Percentiles rank a stretch among this genome's conserved stretches.
phyloP scores from a whole-genome alignment of 768 basidiomycete species.

The Leccinum broughii region DNA sequence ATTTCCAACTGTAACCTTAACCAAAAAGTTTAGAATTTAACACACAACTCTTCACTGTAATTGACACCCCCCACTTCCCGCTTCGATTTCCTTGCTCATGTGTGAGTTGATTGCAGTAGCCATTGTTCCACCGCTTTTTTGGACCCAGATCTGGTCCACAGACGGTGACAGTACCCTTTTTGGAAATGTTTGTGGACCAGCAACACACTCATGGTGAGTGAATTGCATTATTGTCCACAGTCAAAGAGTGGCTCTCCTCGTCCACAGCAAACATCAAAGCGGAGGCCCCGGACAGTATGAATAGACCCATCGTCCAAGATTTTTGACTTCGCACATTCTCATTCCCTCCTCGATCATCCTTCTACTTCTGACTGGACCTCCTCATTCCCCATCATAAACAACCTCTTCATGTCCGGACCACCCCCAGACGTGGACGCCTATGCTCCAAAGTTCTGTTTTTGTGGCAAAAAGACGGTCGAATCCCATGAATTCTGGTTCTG shows the following conservation, averaged over 20 bases:
- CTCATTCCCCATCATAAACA: background rate
- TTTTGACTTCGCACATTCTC: background rate
- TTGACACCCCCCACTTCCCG: background rate
- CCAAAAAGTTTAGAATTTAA: background rate
- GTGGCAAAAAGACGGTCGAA: slow-evolving; percentile 23
- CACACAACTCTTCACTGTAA: no score
- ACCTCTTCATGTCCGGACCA: slow-evolving; percentile 3
- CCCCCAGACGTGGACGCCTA: slow-evolving; percentile 13
- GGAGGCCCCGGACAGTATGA: slow-evolving; percentile 13
- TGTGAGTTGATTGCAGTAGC: background rate
- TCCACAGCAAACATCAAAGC: slow-evolving; percentile 17
- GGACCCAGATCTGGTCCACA: background rate
- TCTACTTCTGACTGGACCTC: background rate
- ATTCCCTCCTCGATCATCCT: no score
- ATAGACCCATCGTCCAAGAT: background rate
- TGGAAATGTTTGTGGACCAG: slow-evolving; percentile 4
- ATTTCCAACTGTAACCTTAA: background rate
- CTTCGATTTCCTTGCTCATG: background rate
- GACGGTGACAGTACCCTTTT: background rate
- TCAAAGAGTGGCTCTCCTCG: background rate
- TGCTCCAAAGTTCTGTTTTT: slow-evolving; percentile 25
- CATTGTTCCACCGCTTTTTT: slow-evolving; percentile 5
- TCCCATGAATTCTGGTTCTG: slow-evolving; percentile 33
- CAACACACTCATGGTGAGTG: background rate
- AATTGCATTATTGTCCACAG: slow-evolving; percentile 15